phyloP scores from a whole-genome alignment of 2,329 filamentous ascomycete genomes.

The Botrytis elliptica region DNA sequence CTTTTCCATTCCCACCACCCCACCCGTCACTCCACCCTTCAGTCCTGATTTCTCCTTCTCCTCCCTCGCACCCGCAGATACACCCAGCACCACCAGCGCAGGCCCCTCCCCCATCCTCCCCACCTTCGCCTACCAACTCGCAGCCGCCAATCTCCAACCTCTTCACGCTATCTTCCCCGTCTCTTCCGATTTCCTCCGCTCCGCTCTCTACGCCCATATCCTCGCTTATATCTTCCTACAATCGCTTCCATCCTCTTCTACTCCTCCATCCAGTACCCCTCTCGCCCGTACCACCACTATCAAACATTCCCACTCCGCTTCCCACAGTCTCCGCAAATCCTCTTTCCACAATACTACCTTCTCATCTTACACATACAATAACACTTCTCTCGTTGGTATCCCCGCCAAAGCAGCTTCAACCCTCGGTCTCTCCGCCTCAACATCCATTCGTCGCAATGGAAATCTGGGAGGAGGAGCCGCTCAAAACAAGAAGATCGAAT shows the following conservation, averaged over 20 bases:
- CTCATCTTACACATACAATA: slow-evolving; percentile 11
- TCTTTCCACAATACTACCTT: not conserved
- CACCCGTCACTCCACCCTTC: not conserved
- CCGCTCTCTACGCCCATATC: slow-evolving; percentile 35
- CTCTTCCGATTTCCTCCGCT: slow-evolving; percentile 26
- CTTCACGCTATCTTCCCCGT: slow-evolving; percentile 33
- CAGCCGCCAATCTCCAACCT: slow-evolving; percentile 27
- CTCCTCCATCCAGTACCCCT: not conserved
- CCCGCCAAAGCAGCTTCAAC: slow-evolving; percentile 25
- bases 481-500: slow-evolving; percentile 11
- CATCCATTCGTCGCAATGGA: not conserved
- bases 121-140: slow-evolving; percentile 5
- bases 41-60: not conserved
- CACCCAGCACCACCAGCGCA: not conserved
- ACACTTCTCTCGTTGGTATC: slow-evolving; percentile 15
- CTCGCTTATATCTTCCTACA: slow-evolving; percentile 31
- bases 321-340: not conserved
- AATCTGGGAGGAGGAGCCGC: not conserved
- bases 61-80: not conserved
- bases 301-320: slow-evolving; percentile 17
- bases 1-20: not conserved
- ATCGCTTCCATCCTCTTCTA: slow-evolving; percentile 16
- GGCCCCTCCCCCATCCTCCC: not conserved
- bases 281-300: slow-evolving; percentile 6
- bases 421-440: slow-evolving; percentile 20